Percentiles rank a stretch among this genome's conserved stretches.
Evolutionary conservation across 2,329 filamentous ascomycete genomes (phyloP).

Genomic region (Aspergillus sp.): DNA sequence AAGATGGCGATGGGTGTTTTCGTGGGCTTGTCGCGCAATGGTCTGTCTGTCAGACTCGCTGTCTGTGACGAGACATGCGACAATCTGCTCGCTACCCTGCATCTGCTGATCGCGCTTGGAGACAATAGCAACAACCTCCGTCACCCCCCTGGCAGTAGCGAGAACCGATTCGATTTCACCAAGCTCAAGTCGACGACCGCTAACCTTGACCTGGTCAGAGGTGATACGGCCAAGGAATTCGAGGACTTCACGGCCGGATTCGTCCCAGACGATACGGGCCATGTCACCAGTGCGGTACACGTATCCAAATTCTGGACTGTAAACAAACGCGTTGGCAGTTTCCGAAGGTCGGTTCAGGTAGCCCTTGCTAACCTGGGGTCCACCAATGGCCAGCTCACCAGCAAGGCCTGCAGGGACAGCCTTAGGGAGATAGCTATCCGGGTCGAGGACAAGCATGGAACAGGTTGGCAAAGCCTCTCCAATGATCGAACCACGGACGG

Average conservation of each 20-base stretch:
- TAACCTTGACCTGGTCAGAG: constrained; percentile 75
- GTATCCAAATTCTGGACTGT: constrained; percentile 40
- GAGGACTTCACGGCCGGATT: constrained; percentile 45
- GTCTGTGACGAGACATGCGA: constrained; percentile 17
- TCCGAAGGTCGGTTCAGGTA: constrained; percentile 21
- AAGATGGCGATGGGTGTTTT: constrained; percentile 10
- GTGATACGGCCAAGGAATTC: constrained; percentile 76
- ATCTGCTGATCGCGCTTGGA: constrained; percentile 10
- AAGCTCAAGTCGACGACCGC: constrained; percentile 74
- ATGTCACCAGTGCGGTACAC: constrained; percentile 32
- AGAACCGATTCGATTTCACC: constrained; percentile 59
- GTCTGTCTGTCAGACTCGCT: constrained; percentile 4
- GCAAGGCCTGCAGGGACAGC: constrained; percentile 35
- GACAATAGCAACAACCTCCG: constrained; percentile 19
- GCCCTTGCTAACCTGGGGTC: constrained; percentile 24
- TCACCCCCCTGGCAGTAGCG: constrained; percentile 12
- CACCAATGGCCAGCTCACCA: constrained; percentile 41
- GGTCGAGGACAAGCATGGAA: constrained; percentile 24
- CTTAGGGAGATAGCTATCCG: constrained; percentile 18
- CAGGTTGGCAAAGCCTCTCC: constrained; percentile 31
- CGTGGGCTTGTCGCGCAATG: constrained; percentile 11
- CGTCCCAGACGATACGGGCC: constrained; percentile 56
- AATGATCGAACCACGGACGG: constrained; percentile 29
- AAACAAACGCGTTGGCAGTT: constrained; percentile 20
- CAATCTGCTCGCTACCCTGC: constrained; percentile 18